Evolutionary conservation across 2,329 filamentous ascomycete species (phyloP), one percentile per base, ranked within the genome.

Genomic region (Aurifilum marmelostoma): DNA sequence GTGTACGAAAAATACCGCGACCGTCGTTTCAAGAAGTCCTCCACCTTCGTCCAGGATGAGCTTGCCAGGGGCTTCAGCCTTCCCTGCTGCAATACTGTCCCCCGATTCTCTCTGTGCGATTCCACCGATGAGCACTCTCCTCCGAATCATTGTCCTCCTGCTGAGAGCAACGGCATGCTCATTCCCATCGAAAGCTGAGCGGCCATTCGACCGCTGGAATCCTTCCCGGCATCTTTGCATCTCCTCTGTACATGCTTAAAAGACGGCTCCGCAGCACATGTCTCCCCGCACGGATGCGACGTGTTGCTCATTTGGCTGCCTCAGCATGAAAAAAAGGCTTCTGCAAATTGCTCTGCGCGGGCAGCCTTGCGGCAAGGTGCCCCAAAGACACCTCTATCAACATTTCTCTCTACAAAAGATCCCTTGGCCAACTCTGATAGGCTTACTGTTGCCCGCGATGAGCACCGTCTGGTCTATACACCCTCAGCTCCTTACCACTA

Each of bases 1-100:
- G 91, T 99, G 56, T 97, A 88, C 77, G 93, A 97, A 67, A 99
- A 99, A 81, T 99, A 97, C 81, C 86, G 88, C 50, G 92, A 97
- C 78, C 92, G 91, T 77, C 89, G 92, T 66, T 98, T 93, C 84
- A 97, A 97, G 84, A 87, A 90, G 67, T 92, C 93, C 12, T 92
- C 96, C 24, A 81, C 88, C 27, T 94, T 92, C 74, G 95, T 97
- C 67, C 89, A 94, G 78, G 84, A 84, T 24, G 91, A 95, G 78
- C 84, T 97, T 72, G 81, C 83, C 69, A 87, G 85, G 27, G 88
- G 88, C 4, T 89, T 88, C 74, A 78, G 74, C 34, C 80, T 90
- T 41, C 81, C 84, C 18, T 80, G 82, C 64, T 77, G 64, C 87
- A 79, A 24, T 70, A 86, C 81, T 74, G 77, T 70, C 32, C 74